Base-by-base conservation (phyloP, 306 rosid species). In the Lathyrus aphaca region DNA sequence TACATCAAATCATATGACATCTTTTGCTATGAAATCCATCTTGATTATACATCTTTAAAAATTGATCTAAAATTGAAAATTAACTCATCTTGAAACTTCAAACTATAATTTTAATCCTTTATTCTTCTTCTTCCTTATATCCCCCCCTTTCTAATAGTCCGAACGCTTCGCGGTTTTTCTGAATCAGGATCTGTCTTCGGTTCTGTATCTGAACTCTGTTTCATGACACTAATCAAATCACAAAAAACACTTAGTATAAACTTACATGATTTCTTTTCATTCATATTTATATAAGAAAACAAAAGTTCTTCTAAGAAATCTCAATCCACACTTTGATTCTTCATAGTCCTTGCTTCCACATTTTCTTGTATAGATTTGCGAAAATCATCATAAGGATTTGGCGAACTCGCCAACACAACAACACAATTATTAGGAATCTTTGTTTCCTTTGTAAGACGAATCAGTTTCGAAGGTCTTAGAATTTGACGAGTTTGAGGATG, bases 251-350 rank as follows among this genome's bases (percentile, higher is more conserved):
- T 76, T 0, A 93, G 76, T 32, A 93, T 82, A 69, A 80, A 88
- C 74, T 74, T 85, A 71, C 82, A 74, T 1, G 83, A 82, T 27
- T 81, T 86, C 61, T 90, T 89, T 16, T 93, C 86, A 54, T 93
- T 93, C 5, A 88, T 29, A 43, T 82, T 90, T 0, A 93, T 69
- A 54, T 85, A 82, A 54, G 78, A 74, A 55, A 86, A 83, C 73
- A 93, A 68, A 64, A 93, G 85, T 74, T 93, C 94, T 30, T 85
- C 86, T 97, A 90, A 79, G 82, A 90, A 93, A 40, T 81, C 85
- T 97, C 98, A 93, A 57, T 93, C 96, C 4, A 93, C 85, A 11
- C 14, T 65, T 55, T 77, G 84, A 3, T 77, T 25, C 6, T 80
- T 75, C 13, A 61, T 79, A 46, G 68, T 2, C 6, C 85, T 83